These are phyloP conservation scores for Alternaria solani DNA, from an alignment of 2,329 filamentous ascomycete genomes.

Conservation along the genomic window DNA sequence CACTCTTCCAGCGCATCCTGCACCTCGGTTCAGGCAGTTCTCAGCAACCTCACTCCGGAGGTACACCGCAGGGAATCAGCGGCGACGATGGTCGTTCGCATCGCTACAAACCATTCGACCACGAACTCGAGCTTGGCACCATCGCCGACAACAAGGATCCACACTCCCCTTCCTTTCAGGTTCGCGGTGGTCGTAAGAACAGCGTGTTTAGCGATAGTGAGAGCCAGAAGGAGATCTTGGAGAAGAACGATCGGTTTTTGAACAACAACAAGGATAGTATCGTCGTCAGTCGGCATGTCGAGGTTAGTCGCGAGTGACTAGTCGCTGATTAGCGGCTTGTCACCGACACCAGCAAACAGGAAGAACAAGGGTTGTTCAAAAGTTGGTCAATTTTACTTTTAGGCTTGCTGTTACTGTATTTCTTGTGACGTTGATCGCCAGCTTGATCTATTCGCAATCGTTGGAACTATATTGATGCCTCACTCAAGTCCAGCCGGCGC, in stretches of 20 bases:
- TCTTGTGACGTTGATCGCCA: background rate
- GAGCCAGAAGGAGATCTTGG: slow-evolving; percentile 24
- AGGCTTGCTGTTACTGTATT: background rate
- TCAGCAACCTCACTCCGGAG: background rate
- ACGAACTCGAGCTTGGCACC: slow-evolving; percentile 14
- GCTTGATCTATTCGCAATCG: background rate
- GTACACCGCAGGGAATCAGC: slow-evolving; percentile 4
- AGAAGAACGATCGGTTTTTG: background rate
- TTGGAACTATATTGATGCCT: background rate
- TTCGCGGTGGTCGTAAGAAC: slow-evolving; percentile 9
- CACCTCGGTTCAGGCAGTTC: slow-evolving; percentile 23
- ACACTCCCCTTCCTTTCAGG: background rate
- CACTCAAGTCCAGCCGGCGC: too few species aligned
- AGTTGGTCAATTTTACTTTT: background rate
- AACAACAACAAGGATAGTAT: background rate
- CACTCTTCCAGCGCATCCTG: slow-evolving; percentile 40
- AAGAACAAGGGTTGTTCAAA: background rate
- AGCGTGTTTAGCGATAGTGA: slow-evolving; percentile 21
- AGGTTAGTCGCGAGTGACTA: background rate
- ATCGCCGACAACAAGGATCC: slow-evolving; percentile 1
- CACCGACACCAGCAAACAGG: background rate
- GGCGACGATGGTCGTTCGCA: slow-evolving; percentile 3
- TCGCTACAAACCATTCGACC: slow-evolving; percentile 16
- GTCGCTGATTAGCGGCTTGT: background rate
- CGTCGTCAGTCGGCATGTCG: slow-evolving; percentile 8